These are phyloP conservation scores for Gloeostereum incarnatum DNA, from an alignment of 768 basidiomycete species.

Conservation along the genomic window DNA sequence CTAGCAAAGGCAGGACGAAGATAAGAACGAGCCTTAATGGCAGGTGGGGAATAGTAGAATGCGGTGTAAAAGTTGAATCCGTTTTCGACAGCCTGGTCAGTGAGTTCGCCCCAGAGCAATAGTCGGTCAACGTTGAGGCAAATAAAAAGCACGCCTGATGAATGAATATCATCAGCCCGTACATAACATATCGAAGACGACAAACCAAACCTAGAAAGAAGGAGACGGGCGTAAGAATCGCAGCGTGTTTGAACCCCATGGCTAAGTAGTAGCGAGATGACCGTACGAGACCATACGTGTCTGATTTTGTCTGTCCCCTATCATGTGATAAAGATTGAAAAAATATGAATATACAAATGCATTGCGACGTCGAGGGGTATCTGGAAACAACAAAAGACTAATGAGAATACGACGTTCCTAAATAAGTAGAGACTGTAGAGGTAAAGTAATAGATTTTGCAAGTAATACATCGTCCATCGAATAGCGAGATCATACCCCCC, in stretches of 20 bases:
- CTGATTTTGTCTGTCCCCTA: background rate
- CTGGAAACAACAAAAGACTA: too few species aligned
- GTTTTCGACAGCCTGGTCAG: conserved; percentile 57
- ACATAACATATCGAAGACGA: conserved; percentile 4
- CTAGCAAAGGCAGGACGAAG: background rate
- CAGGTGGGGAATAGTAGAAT: conserved; percentile 88
- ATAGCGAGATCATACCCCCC: too few species aligned
- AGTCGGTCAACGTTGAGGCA: conserved; percentile 85
- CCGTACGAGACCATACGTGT: background rate
- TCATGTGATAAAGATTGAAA: too few species aligned
- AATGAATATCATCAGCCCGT: background rate
- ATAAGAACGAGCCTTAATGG: conserved; percentile 81
- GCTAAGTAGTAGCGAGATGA: conserved; percentile 7
- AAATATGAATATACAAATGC: too few species aligned
- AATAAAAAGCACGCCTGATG: conserved; percentile 69
- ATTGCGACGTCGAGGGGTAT: too few species aligned
- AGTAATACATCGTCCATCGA: too few species aligned
- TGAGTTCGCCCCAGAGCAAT: conserved; percentile 62
- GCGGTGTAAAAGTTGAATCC: conserved; percentile 88
- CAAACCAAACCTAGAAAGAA: conserved; percentile 75
- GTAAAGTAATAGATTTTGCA: too few species aligned
- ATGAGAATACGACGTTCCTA: too few species aligned
- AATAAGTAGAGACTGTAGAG: too few species aligned
- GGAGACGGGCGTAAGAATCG: conserved; percentile 78
- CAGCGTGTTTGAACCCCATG: conserved; percentile 88